These are phyloP conservation scores for Daedaleopsis nitida DNA, from an alignment of 768 basidiomycete genomes.

Conservation along the genomic window DNA sequence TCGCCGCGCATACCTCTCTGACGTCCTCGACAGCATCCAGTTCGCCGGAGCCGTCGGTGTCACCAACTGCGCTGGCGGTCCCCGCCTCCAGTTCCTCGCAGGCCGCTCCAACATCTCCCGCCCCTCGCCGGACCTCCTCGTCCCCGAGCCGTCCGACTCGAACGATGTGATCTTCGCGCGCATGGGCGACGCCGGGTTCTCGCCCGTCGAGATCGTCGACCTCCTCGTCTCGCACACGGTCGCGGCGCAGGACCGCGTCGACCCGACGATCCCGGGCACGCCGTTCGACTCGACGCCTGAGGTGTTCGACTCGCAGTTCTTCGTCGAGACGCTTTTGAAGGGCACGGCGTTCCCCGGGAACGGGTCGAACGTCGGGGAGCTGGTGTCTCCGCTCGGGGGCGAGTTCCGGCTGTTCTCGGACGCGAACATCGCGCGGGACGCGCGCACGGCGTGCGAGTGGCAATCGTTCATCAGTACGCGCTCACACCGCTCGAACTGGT, in stretches of 20 bases:
- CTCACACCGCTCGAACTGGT: not conserved
- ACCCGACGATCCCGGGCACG: constrained; percentile 23
- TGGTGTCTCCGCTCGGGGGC: constrained; percentile 32
- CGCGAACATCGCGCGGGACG: constrained; percentile 23
- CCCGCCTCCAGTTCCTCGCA: constrained; percentile 31
- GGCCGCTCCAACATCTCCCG: constrained; percentile 28
- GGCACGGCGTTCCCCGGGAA: constrained; percentile 24
- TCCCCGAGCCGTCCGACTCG: constrained; percentile 24
- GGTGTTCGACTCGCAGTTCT: constrained; percentile 32
- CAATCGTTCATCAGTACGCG: constrained; percentile 27
- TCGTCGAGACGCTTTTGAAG: constrained; percentile 26
- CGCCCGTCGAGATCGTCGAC: constrained; percentile 17
- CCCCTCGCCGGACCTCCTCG: constrained; percentile 21
- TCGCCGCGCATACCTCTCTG: not conserved
- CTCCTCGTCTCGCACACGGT: constrained; percentile 30
- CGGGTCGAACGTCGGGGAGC: constrained; percentile 30
- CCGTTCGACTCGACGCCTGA: constrained; percentile 33
- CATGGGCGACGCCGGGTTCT: constrained; percentile 18
- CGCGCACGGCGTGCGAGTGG: constrained; percentile 37
- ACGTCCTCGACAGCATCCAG: constrained; percentile 27
- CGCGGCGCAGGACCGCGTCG: constrained; percentile 29
- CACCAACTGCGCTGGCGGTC: constrained; percentile 30
- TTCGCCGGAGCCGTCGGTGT: constrained; percentile 35
- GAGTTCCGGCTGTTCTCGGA: constrained; percentile 40
- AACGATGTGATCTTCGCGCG: constrained; percentile 17